Base-by-base conservation (phyloP, 345 rosid genomes). In the Durio zibethinus region DNA sequence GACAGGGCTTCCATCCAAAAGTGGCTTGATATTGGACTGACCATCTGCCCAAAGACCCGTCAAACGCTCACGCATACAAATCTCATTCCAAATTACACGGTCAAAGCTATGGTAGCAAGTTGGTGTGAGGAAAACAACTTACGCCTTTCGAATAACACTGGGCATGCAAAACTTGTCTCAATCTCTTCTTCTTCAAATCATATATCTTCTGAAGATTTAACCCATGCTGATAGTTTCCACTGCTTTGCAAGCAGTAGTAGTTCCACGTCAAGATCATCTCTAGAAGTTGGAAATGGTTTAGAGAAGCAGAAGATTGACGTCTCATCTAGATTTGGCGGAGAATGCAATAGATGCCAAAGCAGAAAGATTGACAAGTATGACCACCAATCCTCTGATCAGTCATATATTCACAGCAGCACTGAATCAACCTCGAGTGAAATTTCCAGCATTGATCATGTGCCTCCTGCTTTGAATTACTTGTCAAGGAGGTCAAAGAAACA, bases 31-130 rank as follows among this genome's bases (percentile, higher is more conserved):
- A 83, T 85, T 7, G 94, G 97, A 73, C 81, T 95, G 79, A 86
- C 70, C n/a, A 77, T 92, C 83, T 95, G 99, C 86, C 99, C 99
- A 9, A 92, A 86, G 89, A 92, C 99, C 59, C 85, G 83, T 61
- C 90, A 88, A 81, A 80, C 75, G 53, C 91, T 95, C 52, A 42
- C 82, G 23, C 97, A 95, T 81, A 83, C 85, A 79, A 89, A 93
- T 85, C 88, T 95, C 81, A 93, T 92, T 80, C 93, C 99, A 23
- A 95, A 95, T 80, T 88, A 89, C 87, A 95, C 88, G 27, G 98
- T 95, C 83, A 95, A 93, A 82, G 97, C 92, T 81, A 90, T 93
- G 97, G 93, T 91, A 77, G 77, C 87, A 43, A 90, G 85, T 83
- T 93, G 99, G 99, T 87, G 92, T 40, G 90, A 87, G 81, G 88